phyloP scores from a whole-genome alignment of 257 asterid species.

The Ehretia macrophylla region DNA sequence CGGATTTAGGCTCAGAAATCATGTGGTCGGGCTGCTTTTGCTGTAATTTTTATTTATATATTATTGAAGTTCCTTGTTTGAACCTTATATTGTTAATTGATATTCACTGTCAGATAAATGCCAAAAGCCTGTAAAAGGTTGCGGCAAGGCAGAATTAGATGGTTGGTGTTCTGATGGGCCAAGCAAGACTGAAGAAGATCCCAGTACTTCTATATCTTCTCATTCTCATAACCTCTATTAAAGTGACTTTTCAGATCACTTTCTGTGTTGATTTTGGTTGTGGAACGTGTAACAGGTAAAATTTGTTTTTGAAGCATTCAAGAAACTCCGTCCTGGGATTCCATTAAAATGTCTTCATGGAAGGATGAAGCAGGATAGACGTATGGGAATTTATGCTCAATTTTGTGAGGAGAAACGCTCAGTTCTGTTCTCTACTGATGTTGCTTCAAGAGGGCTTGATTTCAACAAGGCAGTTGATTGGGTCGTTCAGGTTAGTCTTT shows the following conservation, averaged over 20 bases:
- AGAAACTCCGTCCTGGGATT: slow-evolving; percentile 92
- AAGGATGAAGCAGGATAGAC: slow-evolving; percentile 83
- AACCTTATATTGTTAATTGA: too few species aligned
- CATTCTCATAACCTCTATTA: neutral
- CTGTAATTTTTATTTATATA: too few species aligned
- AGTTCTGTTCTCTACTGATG: slow-evolving; percentile 79
- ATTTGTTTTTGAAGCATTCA: slow-evolving; percentile 76
- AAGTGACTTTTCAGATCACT: neutral
- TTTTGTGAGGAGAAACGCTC: slow-evolving; percentile 74
- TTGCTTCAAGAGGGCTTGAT: slow-evolving; percentile 96
- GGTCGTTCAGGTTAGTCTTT: slow-evolving; percentile 85
- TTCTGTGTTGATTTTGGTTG: neutral
- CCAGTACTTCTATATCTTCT: too few species aligned
- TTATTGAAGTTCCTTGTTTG: too few species aligned
- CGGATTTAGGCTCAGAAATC: too few species aligned
- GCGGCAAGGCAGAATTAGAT: too few species aligned
- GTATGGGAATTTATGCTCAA: slow-evolving; percentile 72
- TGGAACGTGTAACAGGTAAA: slow-evolving; percentile 50
- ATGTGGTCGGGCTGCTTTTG: too few species aligned
- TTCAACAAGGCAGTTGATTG: slow-evolving; percentile 87
- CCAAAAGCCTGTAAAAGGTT: too few species aligned
- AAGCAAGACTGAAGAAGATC: too few species aligned
- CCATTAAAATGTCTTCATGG: slow-evolving; percentile 88
- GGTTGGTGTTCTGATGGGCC: too few species aligned
- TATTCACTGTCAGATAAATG: too few species aligned